These are phyloP conservation scores for Blakeslea trispora DNA, from an alignment of 371 early-diverging fungal genomes.

Conservation along the genomic window DNA sequence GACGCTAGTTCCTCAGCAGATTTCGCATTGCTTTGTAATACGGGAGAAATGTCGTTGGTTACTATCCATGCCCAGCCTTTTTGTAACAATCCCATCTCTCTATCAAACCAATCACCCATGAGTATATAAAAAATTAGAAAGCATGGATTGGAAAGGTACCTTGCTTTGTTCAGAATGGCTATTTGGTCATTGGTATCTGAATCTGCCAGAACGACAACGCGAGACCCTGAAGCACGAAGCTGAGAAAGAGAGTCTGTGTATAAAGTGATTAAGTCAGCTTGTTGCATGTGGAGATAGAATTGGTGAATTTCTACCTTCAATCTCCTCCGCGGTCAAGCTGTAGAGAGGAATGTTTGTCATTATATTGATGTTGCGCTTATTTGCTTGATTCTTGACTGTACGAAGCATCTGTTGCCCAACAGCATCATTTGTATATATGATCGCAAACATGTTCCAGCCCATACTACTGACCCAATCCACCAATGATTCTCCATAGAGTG, in stretches of 20 bases:
- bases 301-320: conserved; percentile 14
- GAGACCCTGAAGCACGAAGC: conserved; percentile 29
- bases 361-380: conserved; percentile 18
- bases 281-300: not conserved
- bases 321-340: conserved; percentile 22
- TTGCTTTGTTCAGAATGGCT: conserved; percentile 29
- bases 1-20: conserved; percentile 24
- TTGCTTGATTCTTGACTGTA: conserved; percentile 10
- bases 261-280: not conserved
- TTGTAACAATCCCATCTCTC: conserved; percentile 33
- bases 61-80: conserved; percentile 51
- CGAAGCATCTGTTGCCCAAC: conserved; percentile 35
- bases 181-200: conserved; percentile 37
- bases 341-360: conserved; percentile 36
- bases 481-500: conserved; percentile 31
- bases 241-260: conserved; percentile 28
- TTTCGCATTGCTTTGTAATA: conserved; percentile 16
- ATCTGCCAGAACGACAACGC: conserved; percentile 40
- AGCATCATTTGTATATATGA: conserved; percentile 41
- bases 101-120: conserved; percentile 4
- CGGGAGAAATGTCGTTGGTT: conserved; percentile 38
- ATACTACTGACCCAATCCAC: conserved; percentile 39
- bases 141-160: no score
- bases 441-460: conserved; percentile 41
- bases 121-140: no score